A percentile compares a stretch with the other conserved stretches of the same genome.
phyloP scores from a whole-genome alignment of 2,329 filamentous ascomycete species.

The Fusarium transvaalense region DNA sequence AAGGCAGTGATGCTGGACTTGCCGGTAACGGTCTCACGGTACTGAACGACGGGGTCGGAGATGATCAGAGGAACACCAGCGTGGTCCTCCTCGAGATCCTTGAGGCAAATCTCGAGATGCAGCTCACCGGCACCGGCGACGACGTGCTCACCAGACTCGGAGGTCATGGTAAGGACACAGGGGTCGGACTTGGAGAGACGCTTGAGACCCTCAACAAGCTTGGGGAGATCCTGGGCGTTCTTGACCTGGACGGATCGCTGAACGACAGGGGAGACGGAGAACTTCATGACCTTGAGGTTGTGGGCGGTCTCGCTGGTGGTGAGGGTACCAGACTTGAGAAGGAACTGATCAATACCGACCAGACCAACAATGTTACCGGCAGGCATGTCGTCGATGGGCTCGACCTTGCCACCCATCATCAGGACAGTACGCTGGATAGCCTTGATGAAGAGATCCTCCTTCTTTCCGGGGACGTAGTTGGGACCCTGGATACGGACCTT shows the following conservation, averaged over 20 bases:
- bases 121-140: constrained; percentile 99
- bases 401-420: constrained; percentile 99
- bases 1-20: constrained; percentile 95
- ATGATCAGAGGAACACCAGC: constrained; percentile 97
- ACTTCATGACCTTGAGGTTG: constrained; percentile 99
- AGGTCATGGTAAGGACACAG: constrained; percentile 92
- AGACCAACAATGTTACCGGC: constrained; percentile 99
- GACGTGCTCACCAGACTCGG: constrained; percentile 96
- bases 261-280: constrained; percentile 99
- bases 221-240: constrained; percentile 99
- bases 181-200: constrained; percentile 99
- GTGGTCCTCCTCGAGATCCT: constrained; percentile 99
- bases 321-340: constrained; percentile 99
- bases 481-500: constrained; percentile 99
- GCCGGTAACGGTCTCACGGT: constrained; percentile 92
- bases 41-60: constrained; percentile 97
- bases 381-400: constrained; percentile 98
- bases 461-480: constrained; percentile 98
- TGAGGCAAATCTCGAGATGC: constrained; percentile 99
- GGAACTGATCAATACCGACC: constrained; percentile 99
- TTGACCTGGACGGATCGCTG: constrained; percentile 99
- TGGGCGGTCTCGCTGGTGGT: constrained; percentile 97
- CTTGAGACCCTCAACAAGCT: constrained; percentile 99
- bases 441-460: constrained; percentile 99
- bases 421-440: constrained; percentile 99